Conservation (phyloP, 495 filamentous ascomycete species). For the Trichoderma asperelloides region DNA sequence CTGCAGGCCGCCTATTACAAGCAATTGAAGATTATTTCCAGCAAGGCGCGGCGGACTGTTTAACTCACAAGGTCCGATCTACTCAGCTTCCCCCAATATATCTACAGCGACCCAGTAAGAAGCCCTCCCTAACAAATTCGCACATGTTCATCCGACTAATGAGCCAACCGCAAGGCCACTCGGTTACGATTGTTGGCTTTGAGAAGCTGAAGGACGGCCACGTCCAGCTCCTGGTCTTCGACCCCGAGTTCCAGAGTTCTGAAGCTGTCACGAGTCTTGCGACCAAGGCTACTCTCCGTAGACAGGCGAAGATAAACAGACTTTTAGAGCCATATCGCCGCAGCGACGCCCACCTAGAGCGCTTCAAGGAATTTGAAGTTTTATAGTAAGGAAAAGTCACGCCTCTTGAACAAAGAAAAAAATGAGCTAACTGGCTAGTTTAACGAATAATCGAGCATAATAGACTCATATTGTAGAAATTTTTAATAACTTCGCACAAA, state of each 20-base stretch:
- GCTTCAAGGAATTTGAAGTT: constrained; percentile 69
- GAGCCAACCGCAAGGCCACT: constrained; percentile 53
- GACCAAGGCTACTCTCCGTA: constrained; percentile 26
- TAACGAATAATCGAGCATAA: background rate
- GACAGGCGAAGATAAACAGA: constrained; percentile 39
- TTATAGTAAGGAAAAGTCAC: constrained; percentile 47
- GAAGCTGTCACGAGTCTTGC: constrained; percentile 49
- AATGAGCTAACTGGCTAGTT: background rate
- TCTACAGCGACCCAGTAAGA: constrained; percentile 71
- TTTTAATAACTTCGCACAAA: too few species aligned
- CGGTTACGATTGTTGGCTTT: constrained; percentile 83
- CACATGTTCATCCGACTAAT: background rate
- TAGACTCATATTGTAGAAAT: too few species aligned
- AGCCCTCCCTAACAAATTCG: too few species aligned
- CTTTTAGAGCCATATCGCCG: constrained; percentile 64
- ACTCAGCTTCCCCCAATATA: constrained; percentile 79
- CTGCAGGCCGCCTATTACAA: constrained; percentile 41
- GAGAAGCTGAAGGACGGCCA: constrained; percentile 58
- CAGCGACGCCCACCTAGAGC: constrained; percentile 54
- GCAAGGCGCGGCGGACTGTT: constrained; percentile 27
- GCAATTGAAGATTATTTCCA: constrained; percentile 70
- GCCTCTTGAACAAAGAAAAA: background rate
- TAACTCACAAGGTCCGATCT: constrained; percentile 45
- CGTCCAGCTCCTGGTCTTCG: constrained; percentile 74
- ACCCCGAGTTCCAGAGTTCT: constrained; percentile 75